Evolutionary conservation across 768 basidiomycete species (phyloP).

Genomic region (Tricholoma flavovirens): DNA sequence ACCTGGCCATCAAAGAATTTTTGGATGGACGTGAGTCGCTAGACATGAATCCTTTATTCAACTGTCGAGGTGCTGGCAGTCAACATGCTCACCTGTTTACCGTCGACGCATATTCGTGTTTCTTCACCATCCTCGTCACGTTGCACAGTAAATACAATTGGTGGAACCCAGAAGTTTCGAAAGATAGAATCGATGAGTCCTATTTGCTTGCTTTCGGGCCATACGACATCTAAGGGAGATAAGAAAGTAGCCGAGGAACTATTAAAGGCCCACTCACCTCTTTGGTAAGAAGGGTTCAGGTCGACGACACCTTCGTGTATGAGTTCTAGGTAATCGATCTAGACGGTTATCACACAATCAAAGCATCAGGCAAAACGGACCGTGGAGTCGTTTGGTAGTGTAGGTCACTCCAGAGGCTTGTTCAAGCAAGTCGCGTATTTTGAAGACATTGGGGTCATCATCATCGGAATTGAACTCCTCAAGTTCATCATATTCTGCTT

Average conservation of each 20-base stretch:
- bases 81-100: slow-evolving; percentile 67
- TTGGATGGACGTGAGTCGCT: slow-evolving; percentile 73
- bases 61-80: slow-evolving; percentile 12
- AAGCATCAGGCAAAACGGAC: slow-evolving; percentile 26
- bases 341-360: not conserved
- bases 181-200: slow-evolving; percentile 74
- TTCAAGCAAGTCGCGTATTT: slow-evolving; percentile 34
- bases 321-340: slow-evolving; percentile 33
- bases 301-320: slow-evolving; percentile 71
- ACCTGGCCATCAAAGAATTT: slow-evolving; percentile 73
- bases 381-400: slow-evolving; percentile 41
- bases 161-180: slow-evolving; percentile 74
- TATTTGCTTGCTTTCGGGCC: slow-evolving; percentile 65
- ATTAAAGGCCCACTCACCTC: slow-evolving; percentile 42
- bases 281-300: slow-evolving; percentile 65
- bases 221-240: slow-evolving; percentile 58
- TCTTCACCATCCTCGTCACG: slow-evolving; percentile 51
- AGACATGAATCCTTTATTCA: slow-evolving; percentile 11
- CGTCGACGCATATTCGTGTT: slow-evolving; percentile 66
- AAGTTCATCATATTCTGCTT: slow-evolving; percentile 42
- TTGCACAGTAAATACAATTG: slow-evolving; percentile 66
- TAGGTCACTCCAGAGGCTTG: slow-evolving; percentile 35
- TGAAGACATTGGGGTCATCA: slow-evolving; percentile 36
- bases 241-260: not conserved
- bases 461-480: slow-evolving; percentile 36